Percentiles rank a stretch among this genome's conserved stretches.
These are phyloP conservation scores for Radiomyces spectabilis DNA, from an alignment of 192 early-diverging fungal genomes.

Conservation along the genomic window DNA sequence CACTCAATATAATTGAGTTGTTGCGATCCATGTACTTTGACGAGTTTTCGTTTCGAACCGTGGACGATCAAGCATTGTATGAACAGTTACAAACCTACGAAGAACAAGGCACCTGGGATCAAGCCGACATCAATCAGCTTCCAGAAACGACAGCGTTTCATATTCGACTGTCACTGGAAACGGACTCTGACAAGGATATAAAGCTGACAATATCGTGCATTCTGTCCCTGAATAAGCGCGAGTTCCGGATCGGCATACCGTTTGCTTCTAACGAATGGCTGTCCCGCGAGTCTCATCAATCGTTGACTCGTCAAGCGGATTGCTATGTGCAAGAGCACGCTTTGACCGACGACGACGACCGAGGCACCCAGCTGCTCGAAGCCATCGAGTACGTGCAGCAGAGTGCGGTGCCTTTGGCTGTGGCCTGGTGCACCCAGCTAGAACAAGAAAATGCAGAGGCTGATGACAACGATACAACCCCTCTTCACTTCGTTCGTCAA, in stretches of 20 bases:
- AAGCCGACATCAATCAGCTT: background rate
- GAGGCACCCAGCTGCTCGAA: too few relatives aligned
- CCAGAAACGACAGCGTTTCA: background rate
- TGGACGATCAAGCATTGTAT: background rate
- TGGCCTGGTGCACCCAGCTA: too few relatives aligned
- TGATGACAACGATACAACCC: background rate
- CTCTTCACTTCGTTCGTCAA: background rate
- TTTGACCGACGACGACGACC: background rate
- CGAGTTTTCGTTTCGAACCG: slow-evolving; percentile 8
- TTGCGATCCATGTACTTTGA: slow-evolving; percentile 18
- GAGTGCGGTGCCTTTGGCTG: background rate
- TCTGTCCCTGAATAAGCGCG: too few relatives aligned
- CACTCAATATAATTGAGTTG: background rate
- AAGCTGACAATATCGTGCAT: background rate
- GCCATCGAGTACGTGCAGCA: too few relatives aligned
- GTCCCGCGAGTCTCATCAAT: background rate
- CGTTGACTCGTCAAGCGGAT: background rate
- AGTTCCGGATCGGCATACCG: too few relatives aligned
- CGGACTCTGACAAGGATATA: too few relatives aligned
- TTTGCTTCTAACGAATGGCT: slow-evolving; percentile 1
- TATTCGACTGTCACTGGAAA: background rate
- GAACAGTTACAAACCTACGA: background rate
- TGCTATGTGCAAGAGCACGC: background rate
- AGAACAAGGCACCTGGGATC: background rate
- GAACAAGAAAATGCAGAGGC: too few relatives aligned